These are phyloP conservation scores for Themeda triandra DNA, from an alignment of 176 grass and related monocot genomes.

Conservation along the genomic window DNA sequence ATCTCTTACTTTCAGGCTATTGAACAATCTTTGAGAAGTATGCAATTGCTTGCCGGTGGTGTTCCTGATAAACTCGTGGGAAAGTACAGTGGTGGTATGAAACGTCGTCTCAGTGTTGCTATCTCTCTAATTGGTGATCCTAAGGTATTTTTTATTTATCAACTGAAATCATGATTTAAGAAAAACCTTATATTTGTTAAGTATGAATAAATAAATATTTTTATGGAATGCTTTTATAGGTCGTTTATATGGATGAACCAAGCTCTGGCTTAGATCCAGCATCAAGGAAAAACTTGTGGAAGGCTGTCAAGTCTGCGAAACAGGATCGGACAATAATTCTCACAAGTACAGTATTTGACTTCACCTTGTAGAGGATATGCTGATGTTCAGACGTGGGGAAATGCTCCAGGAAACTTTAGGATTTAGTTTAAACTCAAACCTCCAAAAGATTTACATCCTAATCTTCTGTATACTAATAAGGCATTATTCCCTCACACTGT, in stretches of 20 bases:
- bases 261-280: slow-evolving; percentile 89
- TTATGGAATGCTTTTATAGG: slow-evolving; percentile 22
- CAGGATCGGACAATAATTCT: slow-evolving; percentile 48
- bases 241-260: slow-evolving; percentile 97
- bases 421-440: too few species aligned
- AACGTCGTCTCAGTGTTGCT: slow-evolving; percentile 79
- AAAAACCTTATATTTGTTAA: neutral
- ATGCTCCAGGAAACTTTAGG: too few species aligned
- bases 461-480: too few species aligned
- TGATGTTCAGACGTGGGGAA: too few species aligned
- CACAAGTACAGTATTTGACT: neutral
- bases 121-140: slow-evolving; percentile 75
- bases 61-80: slow-evolving; percentile 62
- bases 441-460: too few species aligned
- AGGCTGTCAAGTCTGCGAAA: slow-evolving; percentile 58
- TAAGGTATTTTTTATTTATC: slow-evolving; percentile 41
- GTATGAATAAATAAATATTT: slow-evolving; percentile 22
- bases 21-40: slow-evolving; percentile 64
- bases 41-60: slow-evolving; percentile 47
- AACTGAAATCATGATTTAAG: neutral
- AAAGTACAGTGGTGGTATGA: slow-evolving; percentile 92
- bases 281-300: slow-evolving; percentile 80
- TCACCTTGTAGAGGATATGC: neutral
- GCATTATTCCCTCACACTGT: too few species aligned
- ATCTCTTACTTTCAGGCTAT: slow-evolving; percentile 50